phyloP scores from a whole-genome alignment of 164 flowering plant species.

The Kalanchoe fedtschenkoi region DNA sequence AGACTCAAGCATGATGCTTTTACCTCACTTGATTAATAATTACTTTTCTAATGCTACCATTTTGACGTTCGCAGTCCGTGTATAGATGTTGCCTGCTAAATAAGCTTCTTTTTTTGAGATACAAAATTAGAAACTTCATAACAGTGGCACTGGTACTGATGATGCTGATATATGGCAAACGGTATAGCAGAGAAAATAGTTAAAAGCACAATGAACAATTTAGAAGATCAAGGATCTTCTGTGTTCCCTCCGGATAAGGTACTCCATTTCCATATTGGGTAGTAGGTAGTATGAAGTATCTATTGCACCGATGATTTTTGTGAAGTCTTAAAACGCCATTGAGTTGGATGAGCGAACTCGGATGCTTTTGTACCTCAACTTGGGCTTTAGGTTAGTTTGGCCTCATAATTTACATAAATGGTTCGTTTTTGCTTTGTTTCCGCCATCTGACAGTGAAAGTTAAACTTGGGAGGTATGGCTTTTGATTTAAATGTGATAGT shows the following conservation, averaged over 20 bases:
- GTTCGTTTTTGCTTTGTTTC: not conserved
- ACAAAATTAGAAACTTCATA: constrained; percentile 11
- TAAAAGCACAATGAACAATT: constrained; percentile 8
- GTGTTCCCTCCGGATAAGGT: constrained; percentile 18
- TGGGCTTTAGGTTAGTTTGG: not conserved
- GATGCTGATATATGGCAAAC: not conserved
- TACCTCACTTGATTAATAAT: not conserved
- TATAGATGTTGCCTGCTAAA: constrained; percentile 1
- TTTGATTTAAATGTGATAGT: not conserved
- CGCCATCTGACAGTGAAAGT: not conserved
- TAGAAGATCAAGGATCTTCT: constrained; percentile 13
- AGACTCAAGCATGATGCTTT: constrained; percentile 57
- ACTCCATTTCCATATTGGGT: constrained; percentile 3
- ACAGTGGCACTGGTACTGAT: constrained; percentile 4
- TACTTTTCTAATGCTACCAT: not conserved
- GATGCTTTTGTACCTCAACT: not conserved
- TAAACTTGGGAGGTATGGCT: not conserved
- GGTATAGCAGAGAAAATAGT: constrained; percentile 3
- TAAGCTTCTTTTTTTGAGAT: not conserved
- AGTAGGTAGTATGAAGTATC: not conserved
- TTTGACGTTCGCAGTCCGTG: not conserved
- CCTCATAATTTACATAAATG: not conserved
- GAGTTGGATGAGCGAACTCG: not conserved
- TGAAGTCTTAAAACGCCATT: not conserved
- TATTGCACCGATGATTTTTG: not conserved